Evolutionary conservation across 352 stramenopile genomes (phyloP), one percentile per base, ranked within the genome.

Genomic region (Pythium plurisporium): DNA sequence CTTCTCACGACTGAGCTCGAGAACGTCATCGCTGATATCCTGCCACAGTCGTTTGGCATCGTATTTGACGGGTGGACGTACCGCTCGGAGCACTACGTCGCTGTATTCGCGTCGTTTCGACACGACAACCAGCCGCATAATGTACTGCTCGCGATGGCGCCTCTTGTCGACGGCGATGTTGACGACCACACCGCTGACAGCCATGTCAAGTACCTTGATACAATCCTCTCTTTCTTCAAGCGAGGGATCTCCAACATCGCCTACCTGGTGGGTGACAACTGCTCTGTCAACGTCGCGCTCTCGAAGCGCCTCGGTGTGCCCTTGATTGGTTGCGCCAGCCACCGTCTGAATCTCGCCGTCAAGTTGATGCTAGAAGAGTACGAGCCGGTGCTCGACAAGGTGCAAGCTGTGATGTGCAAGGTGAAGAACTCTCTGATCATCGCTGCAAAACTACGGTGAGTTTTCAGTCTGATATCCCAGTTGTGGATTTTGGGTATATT

Each of bases 211-310:
- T 62, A 45, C 44, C 31, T 62, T 11, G 22, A 23, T 5, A 56
- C 42, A 2, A 42, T 60, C 14, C 33, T 60, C 29, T 27, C 23
- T n/a, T 42, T 51, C 44, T 52, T 46, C 44, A 48, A 50, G 31
- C 55, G 42, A 6, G 8, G 15, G 12, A 31, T 41, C 8, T 9
- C 19, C 23, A 20, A 49, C 29, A 33, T 52, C 26, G 38, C 38
- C 4, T 61, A 57, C 37, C 43, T 69, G 9, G 59, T 58, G 17
- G 59, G 45, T 5, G 59, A 62, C 34, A 67, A 69, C 26, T 61
- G 46, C 45, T 31, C 43, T 3, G 55, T 64, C 0, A 69, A 64
- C 33, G 46, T 40, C 3, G 3, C 1, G 25, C 17, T 64, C 9
- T 33, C 60, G 8, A 27, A 41, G 4, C 6, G 37, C 10, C 20